phyloP scores from a whole-genome alignment of 345 rosid genomes.

The Camelina hispida region DNA sequence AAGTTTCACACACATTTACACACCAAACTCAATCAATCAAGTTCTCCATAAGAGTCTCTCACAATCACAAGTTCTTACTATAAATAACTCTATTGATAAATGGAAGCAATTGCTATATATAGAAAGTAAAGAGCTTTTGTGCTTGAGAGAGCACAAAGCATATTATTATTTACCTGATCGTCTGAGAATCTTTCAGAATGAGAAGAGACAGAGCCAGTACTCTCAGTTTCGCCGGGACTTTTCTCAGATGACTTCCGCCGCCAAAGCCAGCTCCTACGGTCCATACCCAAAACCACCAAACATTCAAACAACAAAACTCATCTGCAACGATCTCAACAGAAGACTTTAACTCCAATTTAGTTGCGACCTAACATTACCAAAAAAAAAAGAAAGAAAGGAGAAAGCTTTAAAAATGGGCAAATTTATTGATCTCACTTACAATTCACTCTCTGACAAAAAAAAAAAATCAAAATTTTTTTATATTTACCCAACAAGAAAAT shows the following conservation, averaged over 20 bases:
- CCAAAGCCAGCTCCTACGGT: slow-evolving; percentile 85
- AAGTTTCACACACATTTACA: slow-evolving; percentile 23
- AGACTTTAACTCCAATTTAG: slow-evolving; percentile 27
- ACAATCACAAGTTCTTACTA: no score
- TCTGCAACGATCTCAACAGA: slow-evolving; percentile 17
- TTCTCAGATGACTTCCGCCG: slow-evolving; percentile 69
- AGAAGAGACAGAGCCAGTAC: slow-evolving; percentile 69
- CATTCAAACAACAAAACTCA: slow-evolving; percentile 39
- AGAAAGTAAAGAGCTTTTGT: background rate
- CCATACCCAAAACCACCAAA: slow-evolving; percentile 45
- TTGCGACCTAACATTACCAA: slow-evolving; percentile 27
- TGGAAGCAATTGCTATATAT: background rate
- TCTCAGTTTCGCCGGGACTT: slow-evolving; percentile 74
- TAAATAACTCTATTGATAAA: no score
- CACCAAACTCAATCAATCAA: background rate
- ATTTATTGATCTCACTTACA: slow-evolving; percentile 56
- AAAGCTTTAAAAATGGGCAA: slow-evolving; percentile 3
- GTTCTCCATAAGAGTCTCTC: no score
- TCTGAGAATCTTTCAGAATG: slow-evolving; percentile 71
- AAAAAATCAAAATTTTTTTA: background rate
- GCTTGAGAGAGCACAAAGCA: no score
- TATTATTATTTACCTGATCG: slow-evolving; percentile 57
- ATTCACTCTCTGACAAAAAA: slow-evolving; percentile 52
- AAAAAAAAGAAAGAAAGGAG: background rate
- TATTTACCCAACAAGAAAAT: slow-evolving; percentile 12